Conservation (phyloP, 148 eudicot genomes). For the Simmondsia chinensis region DNA sequence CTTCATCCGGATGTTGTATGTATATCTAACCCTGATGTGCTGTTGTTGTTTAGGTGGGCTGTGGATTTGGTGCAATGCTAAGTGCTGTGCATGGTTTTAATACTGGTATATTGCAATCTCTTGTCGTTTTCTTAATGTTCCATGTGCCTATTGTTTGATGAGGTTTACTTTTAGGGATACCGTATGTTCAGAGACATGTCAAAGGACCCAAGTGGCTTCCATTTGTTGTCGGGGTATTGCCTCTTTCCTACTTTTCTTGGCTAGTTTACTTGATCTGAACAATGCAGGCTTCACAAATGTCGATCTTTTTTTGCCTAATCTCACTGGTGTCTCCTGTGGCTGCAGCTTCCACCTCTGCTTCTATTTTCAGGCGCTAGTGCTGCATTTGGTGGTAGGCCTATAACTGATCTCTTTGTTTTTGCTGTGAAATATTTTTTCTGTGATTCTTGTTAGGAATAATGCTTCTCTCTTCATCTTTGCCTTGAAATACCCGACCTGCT, state of each 20-base stretch:
- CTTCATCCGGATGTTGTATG: slow-evolving; percentile 4
- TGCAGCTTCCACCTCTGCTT: slow-evolving; percentile 57
- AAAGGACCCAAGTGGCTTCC: slow-evolving; percentile 88
- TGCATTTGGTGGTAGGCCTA: slow-evolving; percentile 70
- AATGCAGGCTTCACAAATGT: background rate
- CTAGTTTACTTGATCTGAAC: background rate
- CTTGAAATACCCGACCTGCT: too few species aligned
- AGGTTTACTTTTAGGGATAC: slow-evolving; percentile 44
- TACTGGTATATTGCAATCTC: slow-evolving; percentile 27
- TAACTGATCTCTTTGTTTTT: background rate
- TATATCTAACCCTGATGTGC: too few species aligned
- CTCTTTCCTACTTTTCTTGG: background rate
- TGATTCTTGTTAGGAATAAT: too few species aligned
- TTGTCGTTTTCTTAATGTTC: background rate
- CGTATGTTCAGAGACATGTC: slow-evolving; percentile 53
- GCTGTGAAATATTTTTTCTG: too few species aligned
- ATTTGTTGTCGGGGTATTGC: slow-evolving; percentile 61
- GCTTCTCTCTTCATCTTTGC: too few species aligned
- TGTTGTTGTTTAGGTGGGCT: slow-evolving; percentile 47
- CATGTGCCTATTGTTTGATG: slow-evolving; percentile 4
- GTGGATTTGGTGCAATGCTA: slow-evolving; percentile 75
- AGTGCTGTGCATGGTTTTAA: slow-evolving; percentile 65
- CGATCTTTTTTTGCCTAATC: background rate
- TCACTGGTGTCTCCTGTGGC: slow-evolving; percentile 4
- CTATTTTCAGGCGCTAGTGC: slow-evolving; percentile 58